phyloP scores from a whole-genome alignment of 2,329 filamentous ascomycete genomes.

The Fonsecaea monophora region DNA sequence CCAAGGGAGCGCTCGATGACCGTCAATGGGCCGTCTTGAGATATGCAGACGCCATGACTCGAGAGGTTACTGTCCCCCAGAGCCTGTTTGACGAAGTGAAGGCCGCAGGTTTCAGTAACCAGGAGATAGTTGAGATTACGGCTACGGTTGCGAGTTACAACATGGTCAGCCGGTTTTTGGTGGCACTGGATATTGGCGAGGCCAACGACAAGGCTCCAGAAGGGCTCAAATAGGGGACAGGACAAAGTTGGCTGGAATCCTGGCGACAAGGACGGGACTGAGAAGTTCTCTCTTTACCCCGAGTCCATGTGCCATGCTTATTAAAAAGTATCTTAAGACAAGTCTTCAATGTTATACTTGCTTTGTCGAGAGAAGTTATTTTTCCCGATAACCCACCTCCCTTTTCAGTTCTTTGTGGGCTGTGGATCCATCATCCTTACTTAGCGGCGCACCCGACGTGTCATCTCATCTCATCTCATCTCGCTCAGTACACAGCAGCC shows the following conservation, averaged over 20 bases:
- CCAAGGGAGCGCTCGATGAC: conserved; percentile 49
- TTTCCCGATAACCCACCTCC: neutral
- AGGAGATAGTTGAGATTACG: conserved; percentile 82
- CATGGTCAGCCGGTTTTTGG: conserved; percentile 83
- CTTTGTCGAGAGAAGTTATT: too few species aligned
- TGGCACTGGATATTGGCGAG: conserved; percentile 73
- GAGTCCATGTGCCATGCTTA: neutral
- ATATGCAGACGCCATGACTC: conserved; percentile 85
- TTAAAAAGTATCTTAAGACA: neutral
- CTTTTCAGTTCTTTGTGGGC: neutral
- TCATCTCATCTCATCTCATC: neutral
- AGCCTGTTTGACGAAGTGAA: conserved; percentile 70
- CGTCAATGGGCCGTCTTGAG: conserved; percentile 69
- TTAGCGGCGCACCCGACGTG: too few species aligned
- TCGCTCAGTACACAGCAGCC: conserved; percentile 2
- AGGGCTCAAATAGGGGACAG: conserved; percentile 22
- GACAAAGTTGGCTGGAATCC: neutral
- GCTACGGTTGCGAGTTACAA: conserved; percentile 88
- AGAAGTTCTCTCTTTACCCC: neutral
- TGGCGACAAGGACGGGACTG: neutral
- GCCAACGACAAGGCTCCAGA: conserved; percentile 46
- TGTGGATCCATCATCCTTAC: neutral
- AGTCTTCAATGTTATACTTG: too few species aligned
- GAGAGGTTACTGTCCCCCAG: conserved; percentile 72
- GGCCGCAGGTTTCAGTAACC: conserved; percentile 64